Base-by-base conservation (phyloP, 1,139 yeast genomes). In the Scheffersomyces titani region DNA sequence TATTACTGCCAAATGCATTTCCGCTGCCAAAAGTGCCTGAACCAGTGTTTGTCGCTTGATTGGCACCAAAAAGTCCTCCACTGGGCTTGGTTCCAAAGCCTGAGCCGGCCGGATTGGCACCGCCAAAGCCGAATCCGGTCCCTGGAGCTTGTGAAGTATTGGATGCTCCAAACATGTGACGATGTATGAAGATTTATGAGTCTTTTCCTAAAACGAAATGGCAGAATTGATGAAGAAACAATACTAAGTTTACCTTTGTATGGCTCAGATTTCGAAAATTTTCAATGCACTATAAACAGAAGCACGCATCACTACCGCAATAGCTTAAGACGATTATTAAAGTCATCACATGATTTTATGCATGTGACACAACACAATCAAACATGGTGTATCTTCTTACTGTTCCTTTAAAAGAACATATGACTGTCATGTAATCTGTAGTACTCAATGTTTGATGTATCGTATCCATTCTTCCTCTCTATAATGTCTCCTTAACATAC, bases 31-130 rank as follows among this genome's bases (percentile, higher is more conserved):
- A 11, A 6, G 51, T 44, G 9, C 50, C 45, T 9, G 53, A 36
- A 52, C 45, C 57, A 48, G 57, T 60, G 52, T 51, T 58, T 45
- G 48, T 56, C 3, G 40, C 16, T 30, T 30, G 40, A 30, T 30
- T 30, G 40, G 40, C 40, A 16, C 65, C 66, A 52, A 60, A 63
- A 49, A 63, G 55, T 5, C 65, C 63, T n/a, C 64, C 65, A 5
- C 50, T 11, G 16, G 40, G 22, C 13, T 46, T 46, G 22, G 49
- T 22, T 46, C 49, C 49, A 16, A 19, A 46, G 11, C 49, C 49
- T 22, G 49, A 19, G 9, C 24, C 49, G 6, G n/a, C 11, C 11
- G 20, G 19, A 46, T 46, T 46, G 22, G 49, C 20, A 16, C 49
- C 49, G 1, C 49, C 49, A 19, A 46, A 46, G 19, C 24, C 49